Evolutionary conservation across 805 yeast genomes (phyloP).

Genomic region (Wickerhamiella azyma): DNA sequence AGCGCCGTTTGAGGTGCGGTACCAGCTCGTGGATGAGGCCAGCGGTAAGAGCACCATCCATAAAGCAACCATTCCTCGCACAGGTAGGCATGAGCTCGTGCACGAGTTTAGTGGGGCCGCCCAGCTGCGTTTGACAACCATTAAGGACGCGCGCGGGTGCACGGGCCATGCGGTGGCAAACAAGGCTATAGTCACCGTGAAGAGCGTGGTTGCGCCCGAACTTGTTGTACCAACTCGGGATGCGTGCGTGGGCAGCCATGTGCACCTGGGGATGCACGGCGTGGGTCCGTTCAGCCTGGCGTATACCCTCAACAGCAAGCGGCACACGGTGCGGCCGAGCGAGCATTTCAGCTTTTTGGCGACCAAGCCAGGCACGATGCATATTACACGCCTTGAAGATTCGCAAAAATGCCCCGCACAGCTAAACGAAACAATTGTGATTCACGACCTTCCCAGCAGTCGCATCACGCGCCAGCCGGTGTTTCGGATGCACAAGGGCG

Average conservation of each 20-base stretch:
- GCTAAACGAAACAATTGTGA: constrained; percentile 24
- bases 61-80: constrained; percentile 32
- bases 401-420: constrained; percentile 47
- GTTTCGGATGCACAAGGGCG: constrained; percentile 88
- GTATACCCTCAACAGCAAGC: constrained; percentile 56
- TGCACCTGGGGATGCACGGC: constrained; percentile 64
- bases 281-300: constrained; percentile 63
- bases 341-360: constrained; percentile 56
- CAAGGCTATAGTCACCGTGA: constrained; percentile 19
- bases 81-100: constrained; percentile 32
- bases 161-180: constrained; percentile 29
- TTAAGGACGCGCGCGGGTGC: constrained; percentile 65
- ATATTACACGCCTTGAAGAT: constrained; percentile 57
- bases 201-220: background rate
- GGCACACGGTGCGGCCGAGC: constrained; percentile 39
- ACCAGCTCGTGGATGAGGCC: constrained; percentile 46
- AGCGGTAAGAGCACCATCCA: constrained; percentile 40
- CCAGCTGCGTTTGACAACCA: constrained; percentile 39
- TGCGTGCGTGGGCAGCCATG: constrained; percentile 87
- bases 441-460: constrained; percentile 62
- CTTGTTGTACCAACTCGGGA: constrained; percentile 21
- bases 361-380: constrained; percentile 63
- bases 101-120: constrained; percentile 58
- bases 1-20: constrained; percentile 47
- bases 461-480: constrained; percentile 65